Conservation (phyloP, 1,284 basidiomycete genomes). For the Athelia psychrophila region DNA sequence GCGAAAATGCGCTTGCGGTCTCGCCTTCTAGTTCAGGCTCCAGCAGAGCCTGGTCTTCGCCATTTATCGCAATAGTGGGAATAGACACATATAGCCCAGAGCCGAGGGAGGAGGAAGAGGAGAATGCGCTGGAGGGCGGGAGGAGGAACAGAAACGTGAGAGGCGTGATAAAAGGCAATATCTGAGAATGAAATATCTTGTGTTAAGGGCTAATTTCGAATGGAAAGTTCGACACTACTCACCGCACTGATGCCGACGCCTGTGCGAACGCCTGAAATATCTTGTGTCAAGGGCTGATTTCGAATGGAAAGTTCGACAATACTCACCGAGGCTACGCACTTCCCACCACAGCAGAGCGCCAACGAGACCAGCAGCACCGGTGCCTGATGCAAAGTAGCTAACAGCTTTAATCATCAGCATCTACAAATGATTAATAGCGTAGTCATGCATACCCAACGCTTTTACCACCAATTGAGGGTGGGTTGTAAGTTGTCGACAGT, state of each 20-base stretch:
- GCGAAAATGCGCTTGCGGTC: conserved; percentile 26
- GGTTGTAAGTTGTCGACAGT: conserved; percentile 81
- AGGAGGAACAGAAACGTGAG: conserved; percentile 74
- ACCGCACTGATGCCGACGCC: conserved; percentile 85
- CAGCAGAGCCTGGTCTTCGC: conserved; percentile 6
- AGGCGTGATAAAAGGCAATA: conserved; percentile 77
- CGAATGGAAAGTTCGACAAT: not conserved
- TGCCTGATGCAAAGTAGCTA: conserved; percentile 88
- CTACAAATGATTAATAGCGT: not conserved
- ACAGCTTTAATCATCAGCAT: not conserved
- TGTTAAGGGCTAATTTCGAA: not conserved
- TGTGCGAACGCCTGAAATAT: conserved; percentile 49
- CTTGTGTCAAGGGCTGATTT: conserved; percentile 1
- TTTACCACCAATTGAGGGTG: conserved; percentile 65
- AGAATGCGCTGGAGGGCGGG: conserved; percentile 53
- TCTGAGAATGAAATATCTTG: conserved; percentile 35
- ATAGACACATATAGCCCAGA: conserved; percentile 53
- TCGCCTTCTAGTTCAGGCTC: conserved; percentile 40
- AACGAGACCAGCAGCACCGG: conserved; percentile 90
- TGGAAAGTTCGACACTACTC: conserved; percentile 18
- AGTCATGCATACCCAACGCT: conserved; percentile 56
- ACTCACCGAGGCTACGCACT: conserved; percentile 74
- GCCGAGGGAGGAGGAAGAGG: conserved; percentile 29
- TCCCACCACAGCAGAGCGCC: conserved; percentile 97
- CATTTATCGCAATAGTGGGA: conserved; percentile 38